phyloP scores from a whole-genome alignment of 345 rosid species.

The Kandelia obovata region DNA sequence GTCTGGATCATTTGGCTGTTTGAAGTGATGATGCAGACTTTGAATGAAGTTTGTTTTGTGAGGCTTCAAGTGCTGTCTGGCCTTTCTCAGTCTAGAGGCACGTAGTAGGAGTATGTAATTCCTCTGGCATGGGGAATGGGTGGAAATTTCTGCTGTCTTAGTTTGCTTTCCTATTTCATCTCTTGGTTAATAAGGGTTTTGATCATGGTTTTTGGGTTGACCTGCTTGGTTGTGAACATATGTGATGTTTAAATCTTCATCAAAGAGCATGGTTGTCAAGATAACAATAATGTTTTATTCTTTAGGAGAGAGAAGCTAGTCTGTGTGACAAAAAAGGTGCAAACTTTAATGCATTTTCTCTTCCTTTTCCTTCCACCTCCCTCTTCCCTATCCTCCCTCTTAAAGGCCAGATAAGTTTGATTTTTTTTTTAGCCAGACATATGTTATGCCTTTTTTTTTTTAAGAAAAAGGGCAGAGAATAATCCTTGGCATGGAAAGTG shows the following conservation, averaged over 20 bases:
- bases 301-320: background rate
- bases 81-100: background rate
- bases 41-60: slow-evolving; percentile 17
- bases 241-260: background rate
- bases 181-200: background rate
- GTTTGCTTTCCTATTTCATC: slow-evolving; percentile 2
- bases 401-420: no score
- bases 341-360: no score
- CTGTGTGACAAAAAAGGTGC: background rate
- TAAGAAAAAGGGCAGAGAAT: no score
- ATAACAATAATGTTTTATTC: background rate
- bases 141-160: background rate
- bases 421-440: no score
- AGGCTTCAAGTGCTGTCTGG: slow-evolving; percentile 18
- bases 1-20: slow-evolving; percentile 12
- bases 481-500: no score
- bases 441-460: no score
- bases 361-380: no score
- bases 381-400: no score
- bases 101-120: slow-evolving; percentile 1
- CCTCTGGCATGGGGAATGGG: background rate
- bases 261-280: background rate
- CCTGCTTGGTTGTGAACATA: background rate
- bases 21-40: slow-evolving; percentile 6
- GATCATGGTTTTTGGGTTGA: background rate